Evolutionary conservation across 495 filamentous ascomycete genomes (phyloP).

Genomic region (Evernia prunastri): DNA sequence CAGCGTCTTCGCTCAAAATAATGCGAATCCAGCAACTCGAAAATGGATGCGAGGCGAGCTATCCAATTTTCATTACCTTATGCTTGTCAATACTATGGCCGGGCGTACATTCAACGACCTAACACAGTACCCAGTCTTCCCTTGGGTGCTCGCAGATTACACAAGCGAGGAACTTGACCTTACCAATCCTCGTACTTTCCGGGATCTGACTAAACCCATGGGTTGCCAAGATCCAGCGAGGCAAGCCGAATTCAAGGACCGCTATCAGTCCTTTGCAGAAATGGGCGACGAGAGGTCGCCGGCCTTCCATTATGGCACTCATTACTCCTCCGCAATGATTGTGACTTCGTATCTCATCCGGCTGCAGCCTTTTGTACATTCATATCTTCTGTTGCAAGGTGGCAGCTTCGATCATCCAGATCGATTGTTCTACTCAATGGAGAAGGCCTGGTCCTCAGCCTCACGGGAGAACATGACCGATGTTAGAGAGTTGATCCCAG

Average conservation of each 20-base stretch:
- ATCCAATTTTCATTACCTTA: conserved; percentile 97
- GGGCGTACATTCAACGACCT: conserved; percentile 96
- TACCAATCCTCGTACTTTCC: conserved; percentile 72
- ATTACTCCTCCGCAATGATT: conserved; percentile 99
- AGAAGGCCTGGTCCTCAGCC: conserved; percentile 84
- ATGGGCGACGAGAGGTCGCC: conserved; percentile 73
- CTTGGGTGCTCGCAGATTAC: conserved; percentile 94
- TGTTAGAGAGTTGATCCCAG: conserved; percentile 87
- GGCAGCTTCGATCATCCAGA: conserved; percentile 96
- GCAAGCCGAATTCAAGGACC: conserved; percentile 68
- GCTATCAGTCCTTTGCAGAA: conserved; percentile 83
- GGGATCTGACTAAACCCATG: conserved; percentile 93
- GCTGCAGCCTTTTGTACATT: conserved; percentile 91
- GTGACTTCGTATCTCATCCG: conserved; percentile 94
- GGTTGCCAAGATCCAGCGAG: conserved; percentile 77
- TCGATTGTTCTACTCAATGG: conserved; percentile 87
- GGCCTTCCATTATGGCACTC: conserved; percentile 95
- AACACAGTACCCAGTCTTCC: conserved; percentile 97
- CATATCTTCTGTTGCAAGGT: conserved; percentile 93
- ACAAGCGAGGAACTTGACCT: conserved; percentile 92
- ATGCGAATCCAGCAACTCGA: conserved; percentile 73
- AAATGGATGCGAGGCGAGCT: conserved; percentile 92
- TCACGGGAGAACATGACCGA: conserved; percentile 87
- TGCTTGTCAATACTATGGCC: conserved; percentile 96
- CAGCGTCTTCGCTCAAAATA: conserved; percentile 76